Base-by-base conservation (phyloP, 2,329 filamentous ascomycete genomes). In the Pyricularia sp. region DNA sequence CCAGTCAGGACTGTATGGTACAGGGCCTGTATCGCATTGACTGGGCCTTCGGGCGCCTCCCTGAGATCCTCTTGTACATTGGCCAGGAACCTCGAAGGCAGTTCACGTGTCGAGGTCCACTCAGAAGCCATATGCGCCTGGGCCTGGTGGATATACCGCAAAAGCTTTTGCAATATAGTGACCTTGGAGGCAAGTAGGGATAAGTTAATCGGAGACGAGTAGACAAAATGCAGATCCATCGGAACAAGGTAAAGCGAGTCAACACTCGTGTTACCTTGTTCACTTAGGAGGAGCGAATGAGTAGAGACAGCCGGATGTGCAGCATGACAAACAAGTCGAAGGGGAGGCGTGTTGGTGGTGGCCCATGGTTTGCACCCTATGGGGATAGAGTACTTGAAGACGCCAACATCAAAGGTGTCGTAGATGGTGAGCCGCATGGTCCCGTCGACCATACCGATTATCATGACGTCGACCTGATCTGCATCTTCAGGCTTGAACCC, bases 1-100 rank as follows among this genome's bases (percentile, higher is more conserved):
- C 94, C 94, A 0, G 93, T 97, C 33, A 93, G 88, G 5, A 93
- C 91, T 0, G 94, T 86, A 75, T 97, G 93, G 76, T 92, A 97
- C 10, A 97, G 79, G 4, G 92, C 92, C 64, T 92, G 87, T 0
- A 92, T 86, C 66, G 97, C 88, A 65, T 84, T 82, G 72, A 79
- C 80, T 11, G 82, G 82, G 0, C 90, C 89, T 12, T 83, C 82
- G 4, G 77, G 76, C 63, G 89, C 87, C 68, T 90, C 87, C 66
- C 86, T 82, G 20, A 97, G 82, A 50, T 93, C 92, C 71, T 92
- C 90, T 71, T 92, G 88, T 36, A 97, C 86, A 73, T 89, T 92
- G 30, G 86, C 84, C 70, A 97, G 84, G 76, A 96, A 97, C n/a
- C 88, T 87, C 14, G 81, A 83, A 0, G 93, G 92, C 7, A 97